Conservation (phyloP, 2,329 filamentous ascomycete species). For the Graphiopsis chlorocephala region DNA sequence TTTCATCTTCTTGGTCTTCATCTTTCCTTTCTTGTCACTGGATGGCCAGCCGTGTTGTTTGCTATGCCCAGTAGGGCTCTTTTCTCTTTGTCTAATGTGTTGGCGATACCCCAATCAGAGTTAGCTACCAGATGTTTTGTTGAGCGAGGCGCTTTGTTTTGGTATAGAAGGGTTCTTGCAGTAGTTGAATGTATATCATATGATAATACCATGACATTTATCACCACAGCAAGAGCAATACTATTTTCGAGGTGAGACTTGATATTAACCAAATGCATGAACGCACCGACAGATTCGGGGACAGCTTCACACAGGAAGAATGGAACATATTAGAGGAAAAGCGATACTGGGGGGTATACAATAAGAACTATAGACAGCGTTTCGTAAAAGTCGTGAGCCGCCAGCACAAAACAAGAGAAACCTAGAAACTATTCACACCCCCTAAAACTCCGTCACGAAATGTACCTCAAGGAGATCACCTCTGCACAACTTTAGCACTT, state of each 20-base stretch:
- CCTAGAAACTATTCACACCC: background rate
- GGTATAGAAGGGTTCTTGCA: background rate
- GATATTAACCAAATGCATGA: too few relatives aligned
- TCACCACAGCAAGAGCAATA: too few relatives aligned
- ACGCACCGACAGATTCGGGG: too few relatives aligned
- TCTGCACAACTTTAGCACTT: slow-evolving; percentile 2
- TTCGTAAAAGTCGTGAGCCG: background rate
- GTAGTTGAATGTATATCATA: background rate
- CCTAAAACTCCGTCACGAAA: background rate
- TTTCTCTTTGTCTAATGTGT: background rate
- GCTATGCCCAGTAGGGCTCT: background rate
- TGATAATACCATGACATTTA: background rate
- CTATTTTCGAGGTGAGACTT: too few relatives aligned
- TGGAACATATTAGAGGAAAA: background rate
- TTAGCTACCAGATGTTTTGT: background rate
- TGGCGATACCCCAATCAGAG: background rate
- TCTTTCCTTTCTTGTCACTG: background rate
- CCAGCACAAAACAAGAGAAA: background rate
- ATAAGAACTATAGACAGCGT: background rate
- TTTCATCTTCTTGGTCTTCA: background rate
- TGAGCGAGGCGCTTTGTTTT: background rate
- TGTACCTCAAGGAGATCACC: background rate
- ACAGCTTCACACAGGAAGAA: background rate
- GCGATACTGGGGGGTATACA: background rate
- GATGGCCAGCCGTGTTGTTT: background rate